Conservation (phyloP, 2,329 filamentous ascomycete species). For the Monosporascus sp. region DNA sequence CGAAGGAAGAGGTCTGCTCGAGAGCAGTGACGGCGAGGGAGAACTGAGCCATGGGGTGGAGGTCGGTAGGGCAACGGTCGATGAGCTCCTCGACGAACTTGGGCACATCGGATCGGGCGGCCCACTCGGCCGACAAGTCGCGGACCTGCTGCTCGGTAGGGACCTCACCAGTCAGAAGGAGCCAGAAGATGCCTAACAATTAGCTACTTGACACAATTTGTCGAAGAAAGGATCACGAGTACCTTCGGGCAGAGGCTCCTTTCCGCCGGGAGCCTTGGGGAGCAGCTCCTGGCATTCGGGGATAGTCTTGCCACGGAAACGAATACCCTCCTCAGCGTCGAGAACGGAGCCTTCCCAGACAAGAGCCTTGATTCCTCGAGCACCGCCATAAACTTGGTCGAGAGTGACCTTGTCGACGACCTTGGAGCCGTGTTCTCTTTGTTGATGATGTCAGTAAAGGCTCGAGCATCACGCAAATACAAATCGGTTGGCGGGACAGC, state of each 20-base stretch:
- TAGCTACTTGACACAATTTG: neutral
- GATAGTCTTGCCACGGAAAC: constrained; percentile 98
- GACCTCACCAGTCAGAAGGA: constrained; percentile 96
- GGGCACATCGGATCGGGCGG: constrained; percentile 91
- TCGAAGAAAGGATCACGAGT: constrained; percentile 4
- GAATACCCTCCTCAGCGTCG: constrained; percentile 97
- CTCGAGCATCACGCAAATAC: neutral
- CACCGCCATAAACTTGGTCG: constrained; percentile 98
- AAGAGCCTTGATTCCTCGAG: constrained; percentile 96
- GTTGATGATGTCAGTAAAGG: neutral
- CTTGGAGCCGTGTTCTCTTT: constrained; percentile 88
- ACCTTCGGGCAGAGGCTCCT: constrained; percentile 96
- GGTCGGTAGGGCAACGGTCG: constrained; percentile 97
- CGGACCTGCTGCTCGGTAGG: constrained; percentile 97
- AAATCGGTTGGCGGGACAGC: constrained; percentile 6
- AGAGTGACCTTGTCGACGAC: constrained; percentile 97
- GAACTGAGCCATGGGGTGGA: constrained; percentile 99
- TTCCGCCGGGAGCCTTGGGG: constrained; percentile 92
- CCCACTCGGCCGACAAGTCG: constrained; percentile 97
- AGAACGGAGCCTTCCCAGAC: constrained; percentile 99
- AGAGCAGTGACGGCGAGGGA: constrained; percentile 95
- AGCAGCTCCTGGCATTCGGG: constrained; percentile 97
- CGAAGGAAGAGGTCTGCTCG: constrained; percentile 95
- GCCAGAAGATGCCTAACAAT: constrained; percentile 82
- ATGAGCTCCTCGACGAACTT: constrained; percentile 99